Base-by-base conservation (phyloP, 441 rosid genomes). In the Gossypium davidsonii region DNA sequence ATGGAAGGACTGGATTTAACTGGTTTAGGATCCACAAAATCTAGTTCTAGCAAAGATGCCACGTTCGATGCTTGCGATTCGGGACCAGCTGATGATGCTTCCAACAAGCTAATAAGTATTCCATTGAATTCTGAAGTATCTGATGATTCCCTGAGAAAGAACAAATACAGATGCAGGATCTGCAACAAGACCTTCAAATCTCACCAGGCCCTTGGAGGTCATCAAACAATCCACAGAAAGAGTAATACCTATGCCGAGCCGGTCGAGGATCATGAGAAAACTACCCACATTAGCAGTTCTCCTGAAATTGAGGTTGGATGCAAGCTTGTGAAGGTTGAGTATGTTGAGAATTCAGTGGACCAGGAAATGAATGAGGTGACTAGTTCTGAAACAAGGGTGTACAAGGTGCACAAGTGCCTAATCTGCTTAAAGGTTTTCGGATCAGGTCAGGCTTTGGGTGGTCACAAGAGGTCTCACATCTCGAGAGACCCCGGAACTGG, bases 161-260 rank as follows among this genome's bases (percentile, higher is more conserved):
- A 42, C 15, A 70, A 73, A 71, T 86, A 78, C 79, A 77, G 66
- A 69, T 84, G 93, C 74, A 80, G 69, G 79, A 61, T 80, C 79
- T 92, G 91, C 82, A 79, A 73, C 77, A 87, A 79, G 77, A 75
- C 57, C 26, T 85, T 88, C 81, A 67, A 65, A 46, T 79, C 85
- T 56, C 57, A 82, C 61, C 90, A 85, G 79, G 89, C 95, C 15
- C 86, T 87, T 74, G 93, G 92, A 46, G 93, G 94, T 63, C 94
- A 91, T 79, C 85, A 86, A 74, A 86, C 87, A 62, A 58, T 66
- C 61, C 92, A 90, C 68, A 73, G 86, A 70, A 42, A 71, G 49
- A 70, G 57, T 7, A 85, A 53, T 67, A 58, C 67, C 69, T 73
- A 51, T 20, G 4, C 12, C 18, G 63, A 77, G 78, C 37, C 34